Conservation (phyloP, 2,329 filamentous ascomycete genomes). For the Clonostachys rhizophaga region DNA sequence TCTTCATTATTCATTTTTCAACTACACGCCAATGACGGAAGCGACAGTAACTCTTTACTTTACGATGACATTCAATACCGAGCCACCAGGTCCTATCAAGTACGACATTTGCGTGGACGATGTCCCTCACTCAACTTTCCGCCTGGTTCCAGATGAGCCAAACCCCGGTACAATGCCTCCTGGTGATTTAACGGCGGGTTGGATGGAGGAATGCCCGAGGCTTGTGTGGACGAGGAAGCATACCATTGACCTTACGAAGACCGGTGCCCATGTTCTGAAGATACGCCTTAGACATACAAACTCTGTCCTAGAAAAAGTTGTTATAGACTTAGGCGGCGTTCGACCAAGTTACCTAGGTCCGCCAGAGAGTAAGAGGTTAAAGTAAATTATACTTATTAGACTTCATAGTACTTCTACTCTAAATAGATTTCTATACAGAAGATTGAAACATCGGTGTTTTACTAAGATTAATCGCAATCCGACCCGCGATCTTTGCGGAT, state of each 20-base stretch:
- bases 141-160: constrained; percentile 34
- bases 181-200: constrained; percentile 36
- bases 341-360: constrained; percentile 50
- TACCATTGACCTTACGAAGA: constrained; percentile 28
- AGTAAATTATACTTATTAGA: too few species aligned
- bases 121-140: constrained; percentile 19
- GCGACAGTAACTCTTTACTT: constrained; percentile 41
- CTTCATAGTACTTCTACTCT: too few species aligned
- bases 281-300: constrained; percentile 48
- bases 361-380: constrained; percentile 35
- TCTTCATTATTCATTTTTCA: constrained; percentile 21
- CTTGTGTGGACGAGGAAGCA: constrained; percentile 33
- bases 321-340: constrained; percentile 51
- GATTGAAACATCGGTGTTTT: too few species aligned
- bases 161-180: constrained; percentile 30
- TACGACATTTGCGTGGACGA: constrained; percentile 44
- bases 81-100: constrained; percentile 40
- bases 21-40: constrained; percentile 13
- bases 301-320: constrained; percentile 50
- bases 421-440: too few species aligned
- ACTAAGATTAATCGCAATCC: too few species aligned
- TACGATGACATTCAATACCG: constrained; percentile 47
- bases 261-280: constrained; percentile 40
- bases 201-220: constrained; percentile 46
- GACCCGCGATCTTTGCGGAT: too few species aligned